phyloP scores from a whole-genome alignment of 352 stramenopile species.

The Phytopythium chamaehyphon region DNA sequence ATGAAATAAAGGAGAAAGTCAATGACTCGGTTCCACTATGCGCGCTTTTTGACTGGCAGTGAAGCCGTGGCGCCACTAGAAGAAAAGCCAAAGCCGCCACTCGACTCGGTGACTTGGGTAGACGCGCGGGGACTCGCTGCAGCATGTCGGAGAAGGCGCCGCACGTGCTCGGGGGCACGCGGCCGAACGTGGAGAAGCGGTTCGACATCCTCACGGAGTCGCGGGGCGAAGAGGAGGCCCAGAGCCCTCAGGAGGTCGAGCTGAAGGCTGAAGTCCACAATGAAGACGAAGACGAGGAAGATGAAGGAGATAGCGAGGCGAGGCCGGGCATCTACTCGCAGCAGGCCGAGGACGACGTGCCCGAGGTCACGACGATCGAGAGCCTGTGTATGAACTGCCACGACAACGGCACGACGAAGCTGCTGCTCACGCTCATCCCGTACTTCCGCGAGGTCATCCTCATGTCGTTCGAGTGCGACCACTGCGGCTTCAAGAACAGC shows the following conservation, averaged over 20 bases:
- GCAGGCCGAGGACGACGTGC: slow-evolving; percentile 48
- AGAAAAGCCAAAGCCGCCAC: slow-evolving; percentile 5
- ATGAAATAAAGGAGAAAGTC: too few species aligned
- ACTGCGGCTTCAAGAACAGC: slow-evolving; percentile 83
- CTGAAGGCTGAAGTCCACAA: too few species aligned
- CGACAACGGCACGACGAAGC: slow-evolving; percentile 79
- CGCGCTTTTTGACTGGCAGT: too few species aligned
- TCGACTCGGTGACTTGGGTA: too few species aligned
- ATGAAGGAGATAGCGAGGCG: slow-evolving; percentile 7
- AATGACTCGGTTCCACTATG: too few species aligned
- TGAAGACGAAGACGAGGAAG: slow-evolving; percentile 5
- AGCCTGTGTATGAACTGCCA: slow-evolving; percentile 91
- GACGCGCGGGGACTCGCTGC: not conserved
- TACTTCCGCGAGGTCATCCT: slow-evolving; percentile 95
- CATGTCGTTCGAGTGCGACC: slow-evolving; percentile 90
- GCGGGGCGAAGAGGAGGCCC: not conserved
- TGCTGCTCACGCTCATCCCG: slow-evolving; percentile 92
- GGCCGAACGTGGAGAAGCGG: slow-evolving; percentile 48
- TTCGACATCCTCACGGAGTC: slow-evolving; percentile 37
- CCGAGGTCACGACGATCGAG: slow-evolving; percentile 57
- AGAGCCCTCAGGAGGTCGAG: too few species aligned
- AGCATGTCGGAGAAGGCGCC: slow-evolving; percentile 62
- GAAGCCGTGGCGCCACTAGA: not conserved
- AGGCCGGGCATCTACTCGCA: slow-evolving; percentile 35
- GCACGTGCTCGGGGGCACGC: slow-evolving; percentile 48